Evolutionary conservation across 805 yeast genomes (phyloP).

Genomic region (Pichia heedii): DNA sequence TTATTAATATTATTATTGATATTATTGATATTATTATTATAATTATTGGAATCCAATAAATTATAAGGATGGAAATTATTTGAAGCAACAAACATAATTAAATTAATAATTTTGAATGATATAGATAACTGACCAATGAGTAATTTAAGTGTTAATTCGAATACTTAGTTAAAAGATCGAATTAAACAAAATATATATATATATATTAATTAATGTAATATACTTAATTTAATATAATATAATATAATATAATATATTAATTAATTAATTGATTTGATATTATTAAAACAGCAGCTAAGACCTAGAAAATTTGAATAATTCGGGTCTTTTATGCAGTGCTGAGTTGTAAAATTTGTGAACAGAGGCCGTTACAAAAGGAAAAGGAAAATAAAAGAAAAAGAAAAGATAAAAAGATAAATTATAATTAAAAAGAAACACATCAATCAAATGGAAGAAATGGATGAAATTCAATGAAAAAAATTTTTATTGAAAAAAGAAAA

Average conservation of each 20-base stretch:
- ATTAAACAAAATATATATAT: background rate
- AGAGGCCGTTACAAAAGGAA: background rate
- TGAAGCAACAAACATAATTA: background rate
- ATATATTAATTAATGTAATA: no score
- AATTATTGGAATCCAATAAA: background rate
- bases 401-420: background rate
- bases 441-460: no score
- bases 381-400: background rate
- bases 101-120: no score
- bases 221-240: no score
- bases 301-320: no score
- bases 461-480: no score
- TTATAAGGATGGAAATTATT: background rate
- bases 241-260: no score
- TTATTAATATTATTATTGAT: background rate
- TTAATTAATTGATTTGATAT: no score
- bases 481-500: no score
- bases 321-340: no score
- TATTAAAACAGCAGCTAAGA: background rate
- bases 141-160: background rate
- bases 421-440: background rate
- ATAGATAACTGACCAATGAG: background rate
- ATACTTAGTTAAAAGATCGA: slow-evolving; percentile 11
- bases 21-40: background rate
- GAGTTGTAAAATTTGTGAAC: background rate